These are phyloP conservation scores for Globisporangium spinosum DNA, from an alignment of 352 stramenopile genomes.

Conservation along the genomic window DNA sequence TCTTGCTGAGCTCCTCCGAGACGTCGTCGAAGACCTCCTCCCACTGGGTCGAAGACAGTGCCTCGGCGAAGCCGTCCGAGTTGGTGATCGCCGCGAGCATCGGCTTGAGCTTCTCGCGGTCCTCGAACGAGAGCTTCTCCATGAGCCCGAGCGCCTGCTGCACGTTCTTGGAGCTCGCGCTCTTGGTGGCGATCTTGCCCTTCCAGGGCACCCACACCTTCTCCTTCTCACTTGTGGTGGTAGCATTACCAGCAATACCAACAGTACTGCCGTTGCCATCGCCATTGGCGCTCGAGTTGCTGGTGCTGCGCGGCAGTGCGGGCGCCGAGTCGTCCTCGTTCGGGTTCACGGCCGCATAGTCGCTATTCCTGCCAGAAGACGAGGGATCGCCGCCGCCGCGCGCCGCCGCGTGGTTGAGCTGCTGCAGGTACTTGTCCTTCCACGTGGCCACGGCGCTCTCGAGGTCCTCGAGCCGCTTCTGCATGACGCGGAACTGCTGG, in stretches of 20 bases:
- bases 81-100: slow-evolving; percentile 32
- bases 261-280: too few relatives aligned
- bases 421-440: slow-evolving; percentile 68
- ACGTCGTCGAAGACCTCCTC: slow-evolving; percentile 49
- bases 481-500: slow-evolving; percentile 72
- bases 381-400: neutral
- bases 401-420: slow-evolving; percentile 23
- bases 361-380: neutral
- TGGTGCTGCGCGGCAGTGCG: neutral
- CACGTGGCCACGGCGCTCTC: slow-evolving; percentile 49
- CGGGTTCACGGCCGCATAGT: slow-evolving; percentile 3
- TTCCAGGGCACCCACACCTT: slow-evolving; percentile 33
- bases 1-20: slow-evolving; percentile 46
- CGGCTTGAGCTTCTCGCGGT: slow-evolving; percentile 49
- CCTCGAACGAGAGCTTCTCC: slow-evolving; percentile 43
- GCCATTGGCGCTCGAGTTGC: neutral
- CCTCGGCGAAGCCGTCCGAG: slow-evolving; percentile 16
- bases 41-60: slow-evolving; percentile 15
- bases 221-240: too few relatives aligned
- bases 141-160: slow-evolving; percentile 35
- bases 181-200: slow-evolving; percentile 22
- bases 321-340: slow-evolving; percentile 17
- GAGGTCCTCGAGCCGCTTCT: slow-evolving; percentile 62
- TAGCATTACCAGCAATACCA: too few relatives aligned
- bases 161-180: slow-evolving; percentile 24